Conservation (phyloP, 768 basidiomycete species). For the Leccinum subgranulosum region DNA sequence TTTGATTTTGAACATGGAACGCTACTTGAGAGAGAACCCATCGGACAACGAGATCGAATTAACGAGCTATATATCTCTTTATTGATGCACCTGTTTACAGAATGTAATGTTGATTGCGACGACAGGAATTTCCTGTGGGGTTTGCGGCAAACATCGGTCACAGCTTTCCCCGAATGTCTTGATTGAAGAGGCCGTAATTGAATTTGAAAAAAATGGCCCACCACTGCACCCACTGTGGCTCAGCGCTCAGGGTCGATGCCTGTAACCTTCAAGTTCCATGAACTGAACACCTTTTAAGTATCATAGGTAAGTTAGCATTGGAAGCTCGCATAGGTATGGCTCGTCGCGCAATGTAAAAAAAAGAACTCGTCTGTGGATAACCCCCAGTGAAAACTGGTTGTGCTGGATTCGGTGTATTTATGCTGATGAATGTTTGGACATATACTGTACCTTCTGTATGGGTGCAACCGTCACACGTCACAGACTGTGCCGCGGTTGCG, state of each 20-base stretch:
- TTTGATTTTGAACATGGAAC: constrained; percentile 25
- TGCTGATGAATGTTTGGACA: no score
- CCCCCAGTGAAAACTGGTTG: no score
- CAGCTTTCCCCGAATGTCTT: background rate
- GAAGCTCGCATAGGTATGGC: background rate
- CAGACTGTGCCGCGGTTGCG: no score
- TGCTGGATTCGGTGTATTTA: no score
- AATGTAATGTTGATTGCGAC: background rate
- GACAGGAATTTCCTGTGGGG: background rate
- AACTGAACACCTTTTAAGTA: background rate
- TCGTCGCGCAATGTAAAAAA: background rate
- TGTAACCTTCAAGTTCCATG: background rate
- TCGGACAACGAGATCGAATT: constrained; percentile 5
- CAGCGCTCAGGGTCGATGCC: background rate
- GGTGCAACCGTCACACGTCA: no score
- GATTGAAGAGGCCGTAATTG: background rate
- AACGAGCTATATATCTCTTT: constrained; percentile 10
- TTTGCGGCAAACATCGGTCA: background rate
- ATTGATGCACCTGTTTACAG: background rate
- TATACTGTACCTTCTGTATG: no score
- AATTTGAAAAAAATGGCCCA: background rate
- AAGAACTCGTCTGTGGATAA: background rate
- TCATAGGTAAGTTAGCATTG: no score
- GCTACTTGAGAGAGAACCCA: constrained; percentile 4
- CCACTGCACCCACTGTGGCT: background rate